Evolutionary conservation across 148 eudicot genomes (phyloP).

Genomic region (Heliamphora exappendiculata): DNA sequence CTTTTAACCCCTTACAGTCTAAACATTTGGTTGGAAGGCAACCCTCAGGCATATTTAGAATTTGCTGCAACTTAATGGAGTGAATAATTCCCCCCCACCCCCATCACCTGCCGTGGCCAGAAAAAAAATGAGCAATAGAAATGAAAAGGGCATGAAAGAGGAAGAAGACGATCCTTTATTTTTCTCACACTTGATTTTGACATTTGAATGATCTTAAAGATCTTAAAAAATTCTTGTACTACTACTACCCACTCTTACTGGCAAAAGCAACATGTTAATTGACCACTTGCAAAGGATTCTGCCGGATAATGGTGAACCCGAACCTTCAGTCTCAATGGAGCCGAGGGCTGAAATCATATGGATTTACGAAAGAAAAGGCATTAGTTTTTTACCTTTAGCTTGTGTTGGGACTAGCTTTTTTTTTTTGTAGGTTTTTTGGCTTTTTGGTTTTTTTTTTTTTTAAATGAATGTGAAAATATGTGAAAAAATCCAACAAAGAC

Average conservation of each 20-base stretch:
- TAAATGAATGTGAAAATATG: too few species aligned
- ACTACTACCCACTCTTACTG: not conserved
- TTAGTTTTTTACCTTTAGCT: not conserved
- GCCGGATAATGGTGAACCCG: not conserved
- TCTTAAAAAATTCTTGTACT: not conserved
- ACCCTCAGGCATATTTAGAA: too few species aligned
- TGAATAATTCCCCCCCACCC: too few species aligned
- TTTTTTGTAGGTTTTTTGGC: not conserved
- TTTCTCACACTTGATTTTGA: too few species aligned
- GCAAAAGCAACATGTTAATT: not conserved
- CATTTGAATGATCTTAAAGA: not conserved
- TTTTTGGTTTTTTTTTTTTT: too few species aligned
- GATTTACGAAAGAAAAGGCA: not conserved
- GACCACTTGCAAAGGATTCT: not conserved
- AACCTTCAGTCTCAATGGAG: not conserved
- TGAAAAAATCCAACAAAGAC: too few species aligned
- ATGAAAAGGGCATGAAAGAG: not conserved
- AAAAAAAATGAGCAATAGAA: not conserved
- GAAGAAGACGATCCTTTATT: not conserved
- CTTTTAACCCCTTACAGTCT: too few species aligned
- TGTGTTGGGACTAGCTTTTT: not conserved
- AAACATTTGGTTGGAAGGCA: too few species aligned
- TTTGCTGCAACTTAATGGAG: too few species aligned
- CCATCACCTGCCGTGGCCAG: too few species aligned
- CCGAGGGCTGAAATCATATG: not conserved